Evolutionary conservation across 352 stramenopile genomes (phyloP), one percentile per base, ranked within the genome.

Genomic region (Phytophthora macrochlamydospora): DNA sequence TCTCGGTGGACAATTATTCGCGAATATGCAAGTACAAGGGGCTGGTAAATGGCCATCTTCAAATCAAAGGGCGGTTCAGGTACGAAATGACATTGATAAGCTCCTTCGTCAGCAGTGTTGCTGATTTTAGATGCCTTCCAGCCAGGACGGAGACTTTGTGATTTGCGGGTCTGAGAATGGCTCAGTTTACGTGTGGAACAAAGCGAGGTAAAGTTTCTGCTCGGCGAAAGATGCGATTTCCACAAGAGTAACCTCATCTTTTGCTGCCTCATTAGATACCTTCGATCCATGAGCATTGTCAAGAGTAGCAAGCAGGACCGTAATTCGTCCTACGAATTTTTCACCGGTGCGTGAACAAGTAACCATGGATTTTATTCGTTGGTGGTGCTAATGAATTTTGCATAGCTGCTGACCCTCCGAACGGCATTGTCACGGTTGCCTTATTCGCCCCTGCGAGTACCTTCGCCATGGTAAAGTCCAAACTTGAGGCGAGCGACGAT

Each of bases 11-110:
- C 76, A 95, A 97, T 65, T 97, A 96, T 69, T 94, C 83, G 38
- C 79, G 88, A 64, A 89, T 95, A 79, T 92, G 83, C 75, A 98
- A 98, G 74, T 97, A 96, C 81, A 97, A 97, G 66, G 92, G 91
- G 6, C 72, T 92, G 9, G 78, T 97, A 43, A 97, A 91, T 56
- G 90, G 96, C 29, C 83, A 93, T 50, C 70, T 94, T 40, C 87
- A 94, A 68, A 94, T 94, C 73, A 94, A 94, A 68, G 87, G 81
- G 2, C 60, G 83, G 58, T 94, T 92, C 72, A 94, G 85, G 83
- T 93, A 58, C 13, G 18, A 52, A 9, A n/a, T 60, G 31, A 7
- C 12, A 37, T 6, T 32, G 5, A 11, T 13, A 45, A 9, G 24
- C 0, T 43, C 7, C 4, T 55, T 30, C 1, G 13, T 33, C 4